Evolutionary conservation across 192 early-diverging fungal species (phyloP), one percentile per base, ranked within the genome.

Genomic region (Chytriomyces sp.): DNA sequence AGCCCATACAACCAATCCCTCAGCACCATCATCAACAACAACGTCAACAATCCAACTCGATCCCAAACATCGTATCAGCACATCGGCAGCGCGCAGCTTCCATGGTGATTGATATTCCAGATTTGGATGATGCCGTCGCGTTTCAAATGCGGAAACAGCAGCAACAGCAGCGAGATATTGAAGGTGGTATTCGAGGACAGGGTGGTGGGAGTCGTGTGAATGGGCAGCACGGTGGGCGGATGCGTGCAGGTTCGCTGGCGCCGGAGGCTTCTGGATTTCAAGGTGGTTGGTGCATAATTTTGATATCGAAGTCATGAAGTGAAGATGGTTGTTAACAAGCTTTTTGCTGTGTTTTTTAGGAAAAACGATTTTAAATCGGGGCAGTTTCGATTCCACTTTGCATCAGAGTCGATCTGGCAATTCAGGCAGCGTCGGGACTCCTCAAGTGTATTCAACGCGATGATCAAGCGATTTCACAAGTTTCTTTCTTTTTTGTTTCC

Each of bases 101-200:
- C 16, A 64, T 64, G 35, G 20, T 43, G 4, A 20, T 64, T 43
- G 63, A 64, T 64, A 24, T 20, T 16, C 16, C 20, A 4, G 67
- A 46, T 2, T 48, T 68, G n/a, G 67, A 68, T 24, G 67, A 68
- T 47, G 67, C 67, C 43, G 67, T 11, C 18, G 13, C 67, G 44
- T 68, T 68, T 47, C 67, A 68, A 18, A 68, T 45, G 45, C 67
- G 44, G 46, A 68, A 45, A 13, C 26, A 20, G 44, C 67, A 68
- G 46, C 67, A 68, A 68, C 67, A 68, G 67, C 67, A 47, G 45
- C 16, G 13, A 45, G 43, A 13, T 18, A 68, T 11, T 68, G 46
- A 18, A 11, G 26, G 8, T 28, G 46, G 67, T 18, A 45, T 11
- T 68, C 13, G 46, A 13, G 8, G 46, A 44, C 35, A 48, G 23